Evolutionary conservation across 768 basidiomycete species (phyloP), one percentile per base, ranked within the genome.

Genomic region (Amanita pallidorosea): DNA sequence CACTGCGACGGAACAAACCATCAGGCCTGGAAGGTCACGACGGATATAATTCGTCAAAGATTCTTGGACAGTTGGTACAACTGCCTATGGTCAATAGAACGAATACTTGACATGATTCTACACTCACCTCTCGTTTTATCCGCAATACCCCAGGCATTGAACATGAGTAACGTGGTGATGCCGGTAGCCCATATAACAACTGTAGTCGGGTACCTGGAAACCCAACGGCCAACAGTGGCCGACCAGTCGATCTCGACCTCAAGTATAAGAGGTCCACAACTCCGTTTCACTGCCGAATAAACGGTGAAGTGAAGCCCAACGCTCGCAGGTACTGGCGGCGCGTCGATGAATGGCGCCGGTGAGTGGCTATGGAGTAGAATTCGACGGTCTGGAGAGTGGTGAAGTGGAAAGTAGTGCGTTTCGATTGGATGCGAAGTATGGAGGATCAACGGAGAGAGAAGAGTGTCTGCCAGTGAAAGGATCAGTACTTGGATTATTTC

Each of bases 151-250:
- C 77, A 81, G 5, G 72, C 74, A 31, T 72, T 63, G 56, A 77
- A 82, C 18, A 86, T 49, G 0, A 83, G 58, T 13, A 87, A 56
- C 4, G 76, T 70, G 1, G 81, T 76, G n/a, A 89, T 65, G 4
- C 86, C 90, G 2, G 85, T 67, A 2, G 81, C 72, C 85, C 93
- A 96, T 23, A 76, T 75, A 3, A 83, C 69, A 0, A 88, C 58
- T 2, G 82, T 81, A 29, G 79, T 83, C 43, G 84, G 76, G 66
- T 90, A 97, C 20, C 95, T 73, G 15, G 81, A 68, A 1, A 81
- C 80, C 63, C 80, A 74, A 34, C 85, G 73, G 2, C 88, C 88
- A 5, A 89, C 52, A 1, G 84, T 88, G 8, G 76, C 71, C 63
- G 71, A 69, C 80, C 82, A 81, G 60, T 93, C 88, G 6, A 95